A percentile compares a stretch with the other conserved stretches of the same genome.
Evolutionary conservation across 148 eudicot species (phyloP).

Genomic region (Rhododendron molle): DNA sequence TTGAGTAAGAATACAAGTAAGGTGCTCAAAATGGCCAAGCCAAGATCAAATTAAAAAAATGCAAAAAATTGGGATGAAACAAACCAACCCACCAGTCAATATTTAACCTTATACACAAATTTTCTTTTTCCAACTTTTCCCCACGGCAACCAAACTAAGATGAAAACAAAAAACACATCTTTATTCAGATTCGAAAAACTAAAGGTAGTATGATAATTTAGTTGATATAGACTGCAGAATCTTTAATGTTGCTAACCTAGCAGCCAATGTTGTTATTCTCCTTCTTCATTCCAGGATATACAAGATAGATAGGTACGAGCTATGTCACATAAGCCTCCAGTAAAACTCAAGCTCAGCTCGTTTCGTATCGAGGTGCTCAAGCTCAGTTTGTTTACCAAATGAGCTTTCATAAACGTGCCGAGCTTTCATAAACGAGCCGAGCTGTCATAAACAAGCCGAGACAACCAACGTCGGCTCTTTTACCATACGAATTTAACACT

Average conservation of each 20-base stretch:
- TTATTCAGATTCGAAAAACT: neutral
- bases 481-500: neutral
- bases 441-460: neutral
- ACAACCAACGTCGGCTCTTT: neutral
- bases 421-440: neutral
- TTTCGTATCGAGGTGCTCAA: neutral
- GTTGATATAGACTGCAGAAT: neutral
- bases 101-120: neutral
- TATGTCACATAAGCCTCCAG: neutral
- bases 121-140: neutral
- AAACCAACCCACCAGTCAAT: neutral
- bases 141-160: conserved; percentile 1
- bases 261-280: neutral
- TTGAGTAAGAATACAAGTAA: neutral
- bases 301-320: neutral
- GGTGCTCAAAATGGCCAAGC: neutral
- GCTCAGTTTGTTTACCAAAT: neutral
- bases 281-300: neutral
- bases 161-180: neutral
- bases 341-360: neutral
- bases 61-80: neutral
- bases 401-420: neutral
- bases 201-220: neutral
- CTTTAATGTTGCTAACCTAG: neutral
- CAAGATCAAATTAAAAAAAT: neutral